Evolutionary conservation across 2,329 filamentous ascomycete genomes (phyloP), one percentile per base, ranked within the genome.

Genomic region (Neurospora sp.): DNA sequence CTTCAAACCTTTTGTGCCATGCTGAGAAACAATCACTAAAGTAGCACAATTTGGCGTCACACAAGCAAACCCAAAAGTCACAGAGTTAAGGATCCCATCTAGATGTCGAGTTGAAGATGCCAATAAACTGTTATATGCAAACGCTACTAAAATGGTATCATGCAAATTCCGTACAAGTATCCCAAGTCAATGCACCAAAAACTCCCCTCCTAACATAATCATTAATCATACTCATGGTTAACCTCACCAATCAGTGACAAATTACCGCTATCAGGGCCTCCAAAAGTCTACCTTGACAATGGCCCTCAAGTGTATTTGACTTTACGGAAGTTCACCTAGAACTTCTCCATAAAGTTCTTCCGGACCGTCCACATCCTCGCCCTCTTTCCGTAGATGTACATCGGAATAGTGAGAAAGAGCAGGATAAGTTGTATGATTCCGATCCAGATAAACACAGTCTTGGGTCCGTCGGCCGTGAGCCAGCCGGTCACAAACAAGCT

Each of bases 311-410:
- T 23, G 43, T 52, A 23, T 37, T 28, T 28, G 15, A 39, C 65
- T 19, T 8, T 62, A 39, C 57, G 10, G 57, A 70, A 73, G 68
- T 68, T 69, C 62, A 69, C 52, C 74, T 76, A 78, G 46, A 77
- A 77, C 69, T 88, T 92, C 85, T 96, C 93, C 91, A 97, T 94
- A 73, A 97, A 82, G 74, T 92, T 93, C 84, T 86, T 92, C 72
- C 92, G 84, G 11, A 94, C 92, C 0, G 94, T 98, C 95, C 94
- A 97, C 92, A 97, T 97, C 19, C 95, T 85, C 17, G 91, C 89
- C 69, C 93, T 83, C 84, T 98, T 98, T 19, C 95, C 95, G 77
- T 88, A 97, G 23, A 98, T 92, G 78, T 96, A 98, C 91, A 98
- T 93, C 0, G 95, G 95, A 69, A 97, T 89, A 0, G 93, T 91